phyloP scores from a whole-genome alignment of 2,329 filamentous ascomycete genomes.

The Chrysosporium queenslandicum region DNA sequence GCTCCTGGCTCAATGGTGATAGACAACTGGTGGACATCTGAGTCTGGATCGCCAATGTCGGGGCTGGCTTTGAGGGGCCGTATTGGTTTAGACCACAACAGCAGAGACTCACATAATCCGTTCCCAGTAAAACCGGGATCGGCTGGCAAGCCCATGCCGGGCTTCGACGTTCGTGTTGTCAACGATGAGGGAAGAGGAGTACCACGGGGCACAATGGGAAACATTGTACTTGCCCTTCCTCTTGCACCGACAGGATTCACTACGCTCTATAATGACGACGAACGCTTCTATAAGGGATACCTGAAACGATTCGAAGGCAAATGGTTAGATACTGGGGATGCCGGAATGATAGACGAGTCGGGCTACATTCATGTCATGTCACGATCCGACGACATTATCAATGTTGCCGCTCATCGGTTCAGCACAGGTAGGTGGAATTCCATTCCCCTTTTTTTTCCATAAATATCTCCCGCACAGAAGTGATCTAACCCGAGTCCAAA shows the following conservation, averaged over 20 bases:
- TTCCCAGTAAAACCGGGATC: slow-evolving; percentile 67
- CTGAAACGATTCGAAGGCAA: slow-evolving; percentile 67
- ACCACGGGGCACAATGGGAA: slow-evolving; percentile 67
- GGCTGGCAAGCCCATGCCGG: slow-evolving; percentile 83
- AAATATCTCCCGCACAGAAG: too few species aligned
- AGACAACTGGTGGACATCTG: slow-evolving; percentile 67
- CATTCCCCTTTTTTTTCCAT: too few species aligned
- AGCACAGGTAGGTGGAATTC: slow-evolving; percentile 75
- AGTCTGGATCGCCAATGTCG: slow-evolving; percentile 59
- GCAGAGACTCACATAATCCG: slow-evolving; percentile 35
- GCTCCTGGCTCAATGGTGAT: slow-evolving; percentile 54
- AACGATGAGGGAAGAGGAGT: slow-evolving; percentile 69
- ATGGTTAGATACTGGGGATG: slow-evolving; percentile 88
- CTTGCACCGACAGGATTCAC: slow-evolving; percentile 79
- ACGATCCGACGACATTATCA: slow-evolving; percentile 75
- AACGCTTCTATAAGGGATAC: slow-evolving; percentile 77
- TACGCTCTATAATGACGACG: slow-evolving; percentile 75
- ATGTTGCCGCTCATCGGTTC: slow-evolving; percentile 86
- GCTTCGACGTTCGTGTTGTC: slow-evolving; percentile 77
- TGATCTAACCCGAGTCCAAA: slow-evolving; percentile 11
- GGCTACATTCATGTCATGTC: slow-evolving; percentile 56
- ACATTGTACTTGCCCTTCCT: slow-evolving; percentile 76
- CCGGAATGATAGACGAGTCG: slow-evolving; percentile 71
- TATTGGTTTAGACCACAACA: slow-evolving; percentile 46
- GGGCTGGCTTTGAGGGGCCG: slow-evolving; percentile 55